Conservation (phyloP, 495 filamentous ascomycete species). For the Geoglossum glabrum region DNA sequence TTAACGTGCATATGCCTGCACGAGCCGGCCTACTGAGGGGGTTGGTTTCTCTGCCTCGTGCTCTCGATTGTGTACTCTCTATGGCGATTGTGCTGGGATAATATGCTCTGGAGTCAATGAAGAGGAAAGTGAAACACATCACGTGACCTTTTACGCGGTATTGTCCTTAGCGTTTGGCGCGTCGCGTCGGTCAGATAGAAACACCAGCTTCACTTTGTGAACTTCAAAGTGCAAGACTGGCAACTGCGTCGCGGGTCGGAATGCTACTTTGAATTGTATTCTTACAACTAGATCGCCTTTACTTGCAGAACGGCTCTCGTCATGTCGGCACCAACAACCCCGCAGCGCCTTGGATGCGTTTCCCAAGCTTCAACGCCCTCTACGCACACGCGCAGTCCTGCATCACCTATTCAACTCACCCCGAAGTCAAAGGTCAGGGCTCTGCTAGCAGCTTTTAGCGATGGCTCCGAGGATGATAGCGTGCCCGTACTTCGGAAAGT, state of each 20-base stretch:
- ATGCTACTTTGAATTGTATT: background rate
- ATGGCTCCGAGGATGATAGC: conserved; percentile 32
- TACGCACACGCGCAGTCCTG: background rate
- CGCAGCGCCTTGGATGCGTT: background rate
- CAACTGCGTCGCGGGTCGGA: background rate
- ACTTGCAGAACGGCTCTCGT: background rate
- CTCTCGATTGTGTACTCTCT: background rate
- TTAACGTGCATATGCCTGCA: too few species aligned
- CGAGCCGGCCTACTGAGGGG: too few species aligned
- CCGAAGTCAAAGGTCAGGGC: conserved; percentile 51
- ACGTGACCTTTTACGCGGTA: too few species aligned
- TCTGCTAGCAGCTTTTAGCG: conserved; percentile 42
- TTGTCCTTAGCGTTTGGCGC: too few species aligned
- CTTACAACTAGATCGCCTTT: background rate
- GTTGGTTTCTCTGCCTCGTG: too few species aligned
- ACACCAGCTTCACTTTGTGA: background rate
- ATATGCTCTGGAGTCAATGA: too few species aligned
- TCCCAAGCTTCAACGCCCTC: background rate
- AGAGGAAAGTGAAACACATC: too few species aligned
- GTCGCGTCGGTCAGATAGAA: background rate
- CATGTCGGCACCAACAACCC: conserved; percentile 1
- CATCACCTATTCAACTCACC: conserved; percentile 23
- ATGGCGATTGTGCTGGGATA: too few species aligned
- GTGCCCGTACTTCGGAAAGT: background rate
- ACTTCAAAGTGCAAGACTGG: background rate